These are phyloP conservation scores for Mycotypha africana DNA, from an alignment of 371 early-diverging fungal genomes.

Conservation along the genomic window DNA sequence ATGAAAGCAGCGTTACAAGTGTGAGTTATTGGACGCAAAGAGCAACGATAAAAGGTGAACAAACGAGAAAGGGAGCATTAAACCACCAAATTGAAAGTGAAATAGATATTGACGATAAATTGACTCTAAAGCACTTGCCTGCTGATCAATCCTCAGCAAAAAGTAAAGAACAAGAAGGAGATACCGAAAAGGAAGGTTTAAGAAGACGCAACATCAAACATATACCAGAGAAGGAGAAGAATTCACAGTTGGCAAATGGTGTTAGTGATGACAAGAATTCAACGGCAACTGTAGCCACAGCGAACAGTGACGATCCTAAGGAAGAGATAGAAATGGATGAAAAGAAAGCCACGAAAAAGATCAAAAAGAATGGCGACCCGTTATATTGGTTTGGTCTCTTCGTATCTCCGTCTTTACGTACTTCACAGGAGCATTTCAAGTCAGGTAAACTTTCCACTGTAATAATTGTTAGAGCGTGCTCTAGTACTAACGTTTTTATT, in stretches of 20 bases:
- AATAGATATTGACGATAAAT: conserved; percentile 2
- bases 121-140: neutral
- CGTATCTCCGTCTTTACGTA: conserved; percentile 51
- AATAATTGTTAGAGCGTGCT: too few species aligned
- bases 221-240: conserved; percentile 7
- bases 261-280: too few species aligned
- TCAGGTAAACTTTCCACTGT: conserved; percentile 16
- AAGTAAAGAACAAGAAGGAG: conserved; percentile 4
- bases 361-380: conserved; percentile 36
- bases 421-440: conserved; percentile 47
- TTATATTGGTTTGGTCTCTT: conserved; percentile 64
- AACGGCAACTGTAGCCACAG: neutral
- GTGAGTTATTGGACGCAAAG: too few species aligned
- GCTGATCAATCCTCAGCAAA: neutral
- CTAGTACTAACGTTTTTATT: neutral
- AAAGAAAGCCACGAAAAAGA: conserved; percentile 12
- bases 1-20: conserved; percentile 43
- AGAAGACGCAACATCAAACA: conserved; percentile 13
- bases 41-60: too few species aligned
- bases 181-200: conserved; percentile 3
- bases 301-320: conserved; percentile 2
- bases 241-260: conserved; percentile 8
- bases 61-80: neutral
- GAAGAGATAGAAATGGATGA: conserved; percentile 17
- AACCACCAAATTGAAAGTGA: conserved; percentile 1